Evolutionary conservation across 2,329 filamentous ascomycete species (phyloP).

Genomic region (Ustulina deusta): DNA sequence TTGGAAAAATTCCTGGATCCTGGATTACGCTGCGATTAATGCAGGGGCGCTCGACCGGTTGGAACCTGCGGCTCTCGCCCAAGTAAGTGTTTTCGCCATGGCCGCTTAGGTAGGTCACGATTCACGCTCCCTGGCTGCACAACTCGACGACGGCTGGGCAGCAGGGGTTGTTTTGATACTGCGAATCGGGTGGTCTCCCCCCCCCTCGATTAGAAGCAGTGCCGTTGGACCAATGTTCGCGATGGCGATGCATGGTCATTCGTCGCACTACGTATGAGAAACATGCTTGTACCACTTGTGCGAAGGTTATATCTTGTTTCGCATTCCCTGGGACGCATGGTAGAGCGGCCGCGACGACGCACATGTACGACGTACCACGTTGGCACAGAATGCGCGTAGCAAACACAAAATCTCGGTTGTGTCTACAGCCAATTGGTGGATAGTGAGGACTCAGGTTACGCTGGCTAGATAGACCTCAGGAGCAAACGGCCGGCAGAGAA

Average conservation of each 20-base stretch:
- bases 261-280: conserved; percentile 48
- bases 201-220: conserved; percentile 39
- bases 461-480: conserved; percentile 29
- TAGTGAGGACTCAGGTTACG: conserved; percentile 38
- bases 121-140: conserved; percentile 15
- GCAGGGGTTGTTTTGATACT: conserved; percentile 28
- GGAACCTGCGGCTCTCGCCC: conserved; percentile 35
- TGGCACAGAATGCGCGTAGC: conserved; percentile 39
- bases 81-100: conserved; percentile 1
- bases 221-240: conserved; percentile 43
- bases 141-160: conserved; percentile 19
- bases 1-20: conserved; percentile 37
- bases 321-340: conserved; percentile 43
- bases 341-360: conserved; percentile 42
- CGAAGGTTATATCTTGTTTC: conserved; percentile 47
- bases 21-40: conserved; percentile 36
- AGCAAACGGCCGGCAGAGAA: conserved; percentile 30
- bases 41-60: conserved; percentile 31
- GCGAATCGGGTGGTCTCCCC: conserved; percentile 47
- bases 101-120: conserved; percentile 14
- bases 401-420: conserved; percentile 48
- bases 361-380: conserved; percentile 41
- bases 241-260: conserved; percentile 46
- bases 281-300: conserved; percentile 45
- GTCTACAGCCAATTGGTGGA: conserved; percentile 49